Evolutionary conservation across 352 stramenopile species (phyloP).

Genomic region (Globisporangium splendens): DNA sequence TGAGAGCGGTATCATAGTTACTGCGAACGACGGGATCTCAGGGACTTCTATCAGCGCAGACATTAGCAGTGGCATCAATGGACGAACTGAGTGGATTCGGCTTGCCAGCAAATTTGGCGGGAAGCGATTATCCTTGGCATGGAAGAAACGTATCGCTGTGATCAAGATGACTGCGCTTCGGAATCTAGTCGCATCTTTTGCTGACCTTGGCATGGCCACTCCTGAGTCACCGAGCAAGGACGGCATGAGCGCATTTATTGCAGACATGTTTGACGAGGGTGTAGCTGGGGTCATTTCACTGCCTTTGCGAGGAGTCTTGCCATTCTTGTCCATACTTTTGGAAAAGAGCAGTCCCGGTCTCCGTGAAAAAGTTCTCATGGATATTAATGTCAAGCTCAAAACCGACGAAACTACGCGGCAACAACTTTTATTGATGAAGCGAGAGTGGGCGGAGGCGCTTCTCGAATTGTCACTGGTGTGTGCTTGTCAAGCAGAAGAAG

Average conservation of each 20-base stretch:
- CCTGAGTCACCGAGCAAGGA: background rate
- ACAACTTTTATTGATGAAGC: conserved; percentile 67
- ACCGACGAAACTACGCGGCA: conserved; percentile 65
- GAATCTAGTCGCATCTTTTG: conserved; percentile 33
- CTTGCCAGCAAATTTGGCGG: conserved; percentile 54
- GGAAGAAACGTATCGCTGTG: conserved; percentile 66
- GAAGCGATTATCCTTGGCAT: conserved; percentile 68
- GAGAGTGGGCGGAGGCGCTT: conserved; percentile 72
- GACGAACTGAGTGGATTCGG: conserved; percentile 68
- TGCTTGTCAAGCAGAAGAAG: conserved; percentile 20
- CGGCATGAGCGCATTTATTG: conserved; percentile 18
- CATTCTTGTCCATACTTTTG: conserved; percentile 68
- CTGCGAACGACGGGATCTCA: conserved; percentile 36
- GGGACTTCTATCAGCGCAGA: conserved; percentile 17
- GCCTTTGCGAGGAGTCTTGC: conserved; percentile 60
- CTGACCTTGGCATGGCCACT: background rate
- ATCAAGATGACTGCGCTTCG: conserved; percentile 62
- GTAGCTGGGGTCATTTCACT: conserved; percentile 56
- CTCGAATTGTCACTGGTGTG: conserved; percentile 71
- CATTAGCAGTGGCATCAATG: conserved; percentile 19
- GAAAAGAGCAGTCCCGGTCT: conserved; percentile 39
- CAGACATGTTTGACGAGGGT: conserved; percentile 54
- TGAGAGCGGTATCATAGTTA: conserved; percentile 44
- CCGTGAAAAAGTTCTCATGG: conserved; percentile 82
- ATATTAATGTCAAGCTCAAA: conserved; percentile 85